A percentile compares a stretch with the other conserved stretches of the same genome.
Evolutionary conservation across 345 rosid genomes (phyloP).

Genomic region (Brassica rapa): DNA sequence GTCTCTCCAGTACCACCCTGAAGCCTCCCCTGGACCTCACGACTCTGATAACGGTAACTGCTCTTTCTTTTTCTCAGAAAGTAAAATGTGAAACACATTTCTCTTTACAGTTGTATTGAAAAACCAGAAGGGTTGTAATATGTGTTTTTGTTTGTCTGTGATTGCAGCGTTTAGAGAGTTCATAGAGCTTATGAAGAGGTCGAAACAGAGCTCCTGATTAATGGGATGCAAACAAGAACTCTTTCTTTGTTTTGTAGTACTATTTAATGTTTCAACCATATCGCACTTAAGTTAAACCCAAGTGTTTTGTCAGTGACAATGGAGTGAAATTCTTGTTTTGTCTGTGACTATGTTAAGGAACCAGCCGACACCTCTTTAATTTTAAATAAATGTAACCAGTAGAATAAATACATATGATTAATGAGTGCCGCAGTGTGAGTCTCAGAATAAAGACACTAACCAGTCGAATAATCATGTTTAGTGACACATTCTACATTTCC

Average conservation of each 20-base stretch:
- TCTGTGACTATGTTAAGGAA: neutral
- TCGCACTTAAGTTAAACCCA: neutral
- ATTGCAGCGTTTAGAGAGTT: constrained; percentile 60
- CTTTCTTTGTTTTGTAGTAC: constrained; percentile 27
- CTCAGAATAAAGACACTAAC: too few species aligned
- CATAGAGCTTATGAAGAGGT: constrained; percentile 58
- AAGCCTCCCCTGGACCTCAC: constrained; percentile 97
- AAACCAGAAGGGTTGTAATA: neutral
- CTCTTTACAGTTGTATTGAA: neutral
- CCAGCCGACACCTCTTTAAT: neutral
- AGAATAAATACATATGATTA: neutral
- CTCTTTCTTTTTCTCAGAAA: neutral
- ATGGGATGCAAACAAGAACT: neutral
- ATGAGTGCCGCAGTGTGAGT: neutral
- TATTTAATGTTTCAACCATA: constrained; percentile 10
- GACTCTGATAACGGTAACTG: constrained; percentile 79
- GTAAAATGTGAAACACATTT: neutral
- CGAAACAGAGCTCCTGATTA: constrained; percentile 30
- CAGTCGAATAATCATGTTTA: neutral
- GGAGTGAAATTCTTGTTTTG: constrained; percentile 21
- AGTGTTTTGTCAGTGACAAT: constrained; percentile 25
- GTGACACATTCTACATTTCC: neutral
- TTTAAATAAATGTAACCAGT: neutral
- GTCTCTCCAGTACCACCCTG: constrained; percentile 98
- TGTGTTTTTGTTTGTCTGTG: neutral